Conservation (phyloP, 1,284 basidiomycete genomes). For the Rhodotorula mucilaginosa region DNA sequence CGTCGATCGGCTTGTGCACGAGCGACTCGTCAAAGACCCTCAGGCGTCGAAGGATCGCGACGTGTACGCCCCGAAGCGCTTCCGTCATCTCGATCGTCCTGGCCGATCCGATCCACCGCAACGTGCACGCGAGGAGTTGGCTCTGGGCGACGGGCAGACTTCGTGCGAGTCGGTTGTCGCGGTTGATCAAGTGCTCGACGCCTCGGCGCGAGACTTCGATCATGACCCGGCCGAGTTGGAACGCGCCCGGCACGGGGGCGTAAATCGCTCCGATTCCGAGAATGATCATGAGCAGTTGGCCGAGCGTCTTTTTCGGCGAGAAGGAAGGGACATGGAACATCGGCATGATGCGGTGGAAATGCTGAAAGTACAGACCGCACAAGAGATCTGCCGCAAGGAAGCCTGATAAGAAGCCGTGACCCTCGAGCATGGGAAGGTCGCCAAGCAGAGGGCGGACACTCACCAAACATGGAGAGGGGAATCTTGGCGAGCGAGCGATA, state of each 20-base stretch:
- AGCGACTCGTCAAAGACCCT: conserved; percentile 3
- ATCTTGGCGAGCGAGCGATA: conserved; percentile 11
- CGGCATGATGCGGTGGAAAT: conserved; percentile 13
- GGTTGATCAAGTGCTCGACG: conserved; percentile 13
- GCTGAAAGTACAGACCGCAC: conserved; percentile 14
- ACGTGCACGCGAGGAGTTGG: not conserved
- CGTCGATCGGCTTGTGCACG: not conserved
- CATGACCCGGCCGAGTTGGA: conserved; percentile 9
- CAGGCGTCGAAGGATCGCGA: conserved; percentile 2
- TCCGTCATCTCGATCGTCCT: conserved; percentile 13
- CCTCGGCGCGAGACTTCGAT: conserved; percentile 14
- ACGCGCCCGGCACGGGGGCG: conserved; percentile 8
- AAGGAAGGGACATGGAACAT: conserved; percentile 19
- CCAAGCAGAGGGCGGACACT: not conserved
- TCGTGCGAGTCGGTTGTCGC: conserved; percentile 19
- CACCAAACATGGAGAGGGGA: conserved; percentile 7
- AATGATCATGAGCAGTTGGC: conserved; percentile 20
- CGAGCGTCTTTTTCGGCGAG: conserved; percentile 17
- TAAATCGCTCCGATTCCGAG: conserved; percentile 21
- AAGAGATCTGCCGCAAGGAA: not conserved
- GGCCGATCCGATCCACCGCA: conserved; percentile 13
- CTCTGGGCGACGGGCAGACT: conserved; percentile 10
- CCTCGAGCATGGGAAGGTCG: not conserved
- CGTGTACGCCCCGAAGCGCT: conserved; percentile 3
- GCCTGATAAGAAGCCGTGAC: not conserved